Conservation (phyloP, 164 flowering plant species). For the Liriodendron chinense region DNA sequence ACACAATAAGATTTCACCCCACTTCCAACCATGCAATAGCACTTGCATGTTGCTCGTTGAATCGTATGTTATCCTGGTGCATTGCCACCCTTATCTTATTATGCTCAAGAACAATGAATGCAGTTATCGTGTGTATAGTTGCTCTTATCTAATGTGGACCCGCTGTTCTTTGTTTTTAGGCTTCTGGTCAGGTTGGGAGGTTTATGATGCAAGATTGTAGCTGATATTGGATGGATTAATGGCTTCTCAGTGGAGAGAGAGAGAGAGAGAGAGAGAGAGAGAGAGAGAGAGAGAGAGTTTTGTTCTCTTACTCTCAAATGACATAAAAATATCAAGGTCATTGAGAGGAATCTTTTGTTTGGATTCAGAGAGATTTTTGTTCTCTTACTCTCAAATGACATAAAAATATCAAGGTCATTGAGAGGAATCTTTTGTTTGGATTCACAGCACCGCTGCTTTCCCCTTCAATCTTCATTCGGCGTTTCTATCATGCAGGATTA, state of each 20-base stretch:
- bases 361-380: not conserved
- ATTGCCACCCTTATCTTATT: not conserved
- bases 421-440: slow-evolving; percentile 14
- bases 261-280: too few relatives aligned
- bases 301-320: not conserved
- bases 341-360: slow-evolving; percentile 2
- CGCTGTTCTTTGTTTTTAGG: slow-evolving; percentile 22
- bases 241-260: not conserved
- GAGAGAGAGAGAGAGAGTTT: too few relatives aligned
- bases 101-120: not conserved
- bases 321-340: slow-evolving; percentile 1
- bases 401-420: not conserved
- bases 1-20: not conserved
- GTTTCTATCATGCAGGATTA: slow-evolving; percentile 2
- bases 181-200: slow-evolving; percentile 31
- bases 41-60: not conserved
- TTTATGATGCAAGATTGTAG: slow-evolving; percentile 21
- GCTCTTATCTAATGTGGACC: not conserved
- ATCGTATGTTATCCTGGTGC: not conserved
- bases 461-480: not conserved
- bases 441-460: not conserved
- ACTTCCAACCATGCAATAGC: not conserved
- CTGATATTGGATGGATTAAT: not conserved
- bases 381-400: not conserved
- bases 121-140: not conserved